Evolutionary conservation across 495 filamentous ascomycete species (phyloP), one percentile per base, ranked within the genome.

Genomic region (Aspergillus avenaceus): DNA sequence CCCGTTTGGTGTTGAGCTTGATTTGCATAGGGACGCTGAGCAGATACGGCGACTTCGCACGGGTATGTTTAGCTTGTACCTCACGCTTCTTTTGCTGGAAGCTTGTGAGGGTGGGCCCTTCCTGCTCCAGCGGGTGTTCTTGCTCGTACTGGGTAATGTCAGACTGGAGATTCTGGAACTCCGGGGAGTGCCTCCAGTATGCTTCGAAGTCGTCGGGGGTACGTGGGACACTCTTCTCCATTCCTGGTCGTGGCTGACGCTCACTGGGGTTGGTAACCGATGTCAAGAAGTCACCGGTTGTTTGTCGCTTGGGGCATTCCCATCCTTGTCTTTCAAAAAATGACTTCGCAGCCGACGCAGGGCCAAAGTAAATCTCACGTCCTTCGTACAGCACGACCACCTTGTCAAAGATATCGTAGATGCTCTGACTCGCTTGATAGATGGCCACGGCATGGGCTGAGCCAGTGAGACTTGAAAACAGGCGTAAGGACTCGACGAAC

Each of bases 401-500:
- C 56, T 84, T 84, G 59, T 84, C 82, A 47, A 84, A 84, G 12
- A 65, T 29, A 22, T 72, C 59, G 64, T 91, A 95, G 47, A 93
- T 93, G 55, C 78, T 84, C 65, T 95, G 87, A 27, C 81, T 84
- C 0, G 88, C 88, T 61, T 92, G 88, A 55, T 91, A 92, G 5
- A 89, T 74, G 3, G 86, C 87, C 9, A 90, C 85, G 34, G 87
- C 85, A 5, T 85, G 87, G 23, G 81, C 81, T 0, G 79, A 85
- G 58, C 84, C 76, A 67, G 85, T 81, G 28, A 89, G 72, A 56
- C 88, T 81, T 7, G 86, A 85, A 56, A 85, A 74, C 28, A 89
- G 71, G 0, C 86, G 79, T 34, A 91, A 73, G 0, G 83, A 82
- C 57, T 87, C 83, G 51, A 78, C 70, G 36, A 71, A 72, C 40